Base-by-base conservation (phyloP, 257 asterid species). In the Orobanche coerulescens region DNA sequence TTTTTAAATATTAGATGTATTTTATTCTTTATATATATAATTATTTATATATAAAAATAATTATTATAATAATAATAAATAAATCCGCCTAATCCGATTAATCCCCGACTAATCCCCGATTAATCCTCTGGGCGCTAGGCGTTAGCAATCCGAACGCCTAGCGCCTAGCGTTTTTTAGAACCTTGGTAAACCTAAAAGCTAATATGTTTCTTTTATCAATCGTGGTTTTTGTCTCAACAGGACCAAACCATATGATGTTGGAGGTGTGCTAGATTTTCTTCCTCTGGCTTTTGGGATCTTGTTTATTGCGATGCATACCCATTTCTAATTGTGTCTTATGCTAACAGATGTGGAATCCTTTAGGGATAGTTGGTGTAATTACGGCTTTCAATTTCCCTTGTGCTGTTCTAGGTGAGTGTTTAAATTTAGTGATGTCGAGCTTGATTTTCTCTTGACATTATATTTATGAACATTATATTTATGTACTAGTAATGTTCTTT, bases 381-480 rank as follows among this genome's bases (percentile, higher is more conserved):
- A 93, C 99, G 0, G 96, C 99, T 67, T 93, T 93, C 76, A 93
- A 93, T 82, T 93, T 93, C 79, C 99, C 99, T 14, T 84, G 97
- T 58, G 97, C 99, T 71, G 99, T 89, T 70, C 94, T 93, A 64
- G 99, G 99, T 92, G 71, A 76, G 96, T 66, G 61, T 47, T 49
- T 52, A 22, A 10, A 25, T 52, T 24, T 52, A 14, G 56, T 49
- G 22, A 18, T 52, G 20, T 42, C 6, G 9, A 13, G 55, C 47
- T 59, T 18, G 19, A 12, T 42, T 9, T 19, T 46, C 22, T 13
- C 24, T 53, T 28, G 34, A 30, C 13, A 16, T 61, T 19, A 42
- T 42, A 42, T 42, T 3, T 42, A 20, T 46, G 65, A 47, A 44
- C 13, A 16, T 61, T 19, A 42, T 42, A 42, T 42, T 3, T 42